phyloP scores from a whole-genome alignment of 495 filamentous ascomycete species.

The Alectoria sarmentosa region DNA sequence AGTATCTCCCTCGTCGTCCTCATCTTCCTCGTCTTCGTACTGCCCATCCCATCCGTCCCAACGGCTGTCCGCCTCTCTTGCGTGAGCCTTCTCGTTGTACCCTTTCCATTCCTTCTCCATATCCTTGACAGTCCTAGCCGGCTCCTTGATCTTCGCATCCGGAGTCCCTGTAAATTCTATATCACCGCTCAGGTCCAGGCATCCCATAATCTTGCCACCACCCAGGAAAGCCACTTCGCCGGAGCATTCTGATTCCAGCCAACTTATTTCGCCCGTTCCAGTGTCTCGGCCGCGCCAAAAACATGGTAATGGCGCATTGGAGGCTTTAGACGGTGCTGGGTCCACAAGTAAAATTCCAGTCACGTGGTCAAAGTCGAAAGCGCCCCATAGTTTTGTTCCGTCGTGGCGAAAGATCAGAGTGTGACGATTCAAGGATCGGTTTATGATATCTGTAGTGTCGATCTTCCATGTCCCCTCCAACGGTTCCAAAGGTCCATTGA shows the following conservation, averaged over 20 bases:
- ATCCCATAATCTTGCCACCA: not conserved
- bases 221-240: not conserved
- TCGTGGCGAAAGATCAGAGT: not conserved
- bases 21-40: not conserved
- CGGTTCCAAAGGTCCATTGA: not conserved
- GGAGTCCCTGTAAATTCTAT: not conserved
- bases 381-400: not conserved
- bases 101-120: not conserved
- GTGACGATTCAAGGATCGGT: not conserved
- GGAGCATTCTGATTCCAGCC: not conserved
- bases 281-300: not conserved
- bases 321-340: not conserved
- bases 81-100: not conserved
- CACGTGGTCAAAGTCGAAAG: not conserved
- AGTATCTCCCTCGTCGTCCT: not conserved
- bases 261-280: not conserved
- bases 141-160: not conserved
- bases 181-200: not conserved
- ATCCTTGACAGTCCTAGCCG: not conserved
- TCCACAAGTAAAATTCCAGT: not conserved
- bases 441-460: not conserved
- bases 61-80: not conserved
- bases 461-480: not conserved
- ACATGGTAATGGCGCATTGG: not conserved
- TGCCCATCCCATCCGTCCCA: not conserved